Conservation (phyloP, 257 asterid species). For the Paraleonurus japonicus region DNA sequence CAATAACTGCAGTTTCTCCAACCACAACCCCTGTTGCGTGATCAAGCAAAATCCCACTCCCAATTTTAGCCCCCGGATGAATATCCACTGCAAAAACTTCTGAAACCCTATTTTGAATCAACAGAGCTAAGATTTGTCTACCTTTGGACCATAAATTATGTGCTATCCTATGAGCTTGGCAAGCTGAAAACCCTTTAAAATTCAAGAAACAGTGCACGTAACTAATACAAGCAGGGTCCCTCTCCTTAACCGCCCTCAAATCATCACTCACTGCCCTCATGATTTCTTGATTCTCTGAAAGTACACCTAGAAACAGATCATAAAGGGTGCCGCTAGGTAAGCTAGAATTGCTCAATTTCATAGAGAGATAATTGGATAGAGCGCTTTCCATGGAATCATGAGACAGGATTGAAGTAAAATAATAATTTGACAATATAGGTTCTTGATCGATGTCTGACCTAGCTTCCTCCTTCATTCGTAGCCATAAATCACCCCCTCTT, state of each 20-base stretch:
- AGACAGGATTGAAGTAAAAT: conserved; percentile 32
- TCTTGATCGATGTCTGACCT: conserved; percentile 40
- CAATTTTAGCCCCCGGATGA: conserved; percentile 56
- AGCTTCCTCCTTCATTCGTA: conserved; percentile 44
- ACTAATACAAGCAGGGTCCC: conserved; percentile 56
- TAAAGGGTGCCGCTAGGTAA: conserved; percentile 36
- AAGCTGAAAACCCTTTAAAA: conserved; percentile 45
- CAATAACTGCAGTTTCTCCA: conserved; percentile 55
- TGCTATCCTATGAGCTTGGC: conserved; percentile 46
- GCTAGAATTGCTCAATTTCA: conserved; percentile 44
- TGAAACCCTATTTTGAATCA: conserved; percentile 47
- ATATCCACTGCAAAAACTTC: conserved; percentile 57
- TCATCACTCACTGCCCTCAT: conserved; percentile 36
- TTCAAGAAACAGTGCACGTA: conserved; percentile 49
- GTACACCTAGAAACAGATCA: conserved; percentile 39
- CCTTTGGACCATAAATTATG: conserved; percentile 43
- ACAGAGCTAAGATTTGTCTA: conserved; percentile 37
- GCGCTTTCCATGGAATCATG: conserved; percentile 44
- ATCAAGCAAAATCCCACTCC: conserved; percentile 49
- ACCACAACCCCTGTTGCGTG: conserved; percentile 57
- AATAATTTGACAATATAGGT: conserved; percentile 40
- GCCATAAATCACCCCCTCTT: conserved; percentile 36
- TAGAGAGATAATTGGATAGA: conserved; percentile 35
- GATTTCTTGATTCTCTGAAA: conserved; percentile 36
- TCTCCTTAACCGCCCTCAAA: conserved; percentile 48